Evolutionary conservation across 2,329 filamentous ascomycete species (phyloP).

Genomic region (Periconia sp.): DNA sequence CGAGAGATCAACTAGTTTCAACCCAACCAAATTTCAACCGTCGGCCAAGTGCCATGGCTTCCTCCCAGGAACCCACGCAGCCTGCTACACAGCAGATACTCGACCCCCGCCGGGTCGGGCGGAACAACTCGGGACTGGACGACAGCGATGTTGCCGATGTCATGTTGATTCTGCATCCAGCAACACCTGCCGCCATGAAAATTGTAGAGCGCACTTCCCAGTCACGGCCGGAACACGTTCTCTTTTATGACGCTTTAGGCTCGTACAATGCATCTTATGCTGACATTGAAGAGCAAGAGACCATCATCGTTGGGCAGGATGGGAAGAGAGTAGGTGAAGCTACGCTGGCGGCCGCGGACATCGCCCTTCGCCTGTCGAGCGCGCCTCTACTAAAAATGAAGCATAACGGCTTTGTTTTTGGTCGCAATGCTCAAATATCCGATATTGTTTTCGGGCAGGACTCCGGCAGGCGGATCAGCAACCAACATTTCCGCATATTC

Average conservation of each 20-base stretch:
- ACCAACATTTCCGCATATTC: constrained; percentile 94
- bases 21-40: not conserved
- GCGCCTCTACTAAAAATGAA: constrained; percentile 65
- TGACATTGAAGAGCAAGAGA: constrained; percentile 51
- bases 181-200: constrained; percentile 72
- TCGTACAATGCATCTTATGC: constrained; percentile 44
- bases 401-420: constrained; percentile 80
- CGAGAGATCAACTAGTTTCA: not conserved
- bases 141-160: constrained; percentile 87
- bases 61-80: constrained; percentile 55
- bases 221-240: constrained; percentile 64
- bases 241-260: constrained; percentile 53
- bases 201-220: constrained; percentile 68
- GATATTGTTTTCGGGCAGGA: constrained; percentile 73
- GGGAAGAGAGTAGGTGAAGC: constrained; percentile 23
- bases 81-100: constrained; percentile 78
- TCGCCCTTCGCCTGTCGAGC: constrained; percentile 82
- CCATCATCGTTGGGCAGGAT: constrained; percentile 55
- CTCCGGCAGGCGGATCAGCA: constrained; percentile 78
- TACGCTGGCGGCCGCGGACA: constrained; percentile 56
- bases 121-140: constrained; percentile 81
- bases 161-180: constrained; percentile 84
- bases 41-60: constrained; percentile 21
- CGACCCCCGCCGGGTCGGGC: constrained; percentile 79
- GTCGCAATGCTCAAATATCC: constrained; percentile 73